Conservation (phyloP, 2,329 filamentous ascomycete genomes). For the Bipolaris oryzae region DNA sequence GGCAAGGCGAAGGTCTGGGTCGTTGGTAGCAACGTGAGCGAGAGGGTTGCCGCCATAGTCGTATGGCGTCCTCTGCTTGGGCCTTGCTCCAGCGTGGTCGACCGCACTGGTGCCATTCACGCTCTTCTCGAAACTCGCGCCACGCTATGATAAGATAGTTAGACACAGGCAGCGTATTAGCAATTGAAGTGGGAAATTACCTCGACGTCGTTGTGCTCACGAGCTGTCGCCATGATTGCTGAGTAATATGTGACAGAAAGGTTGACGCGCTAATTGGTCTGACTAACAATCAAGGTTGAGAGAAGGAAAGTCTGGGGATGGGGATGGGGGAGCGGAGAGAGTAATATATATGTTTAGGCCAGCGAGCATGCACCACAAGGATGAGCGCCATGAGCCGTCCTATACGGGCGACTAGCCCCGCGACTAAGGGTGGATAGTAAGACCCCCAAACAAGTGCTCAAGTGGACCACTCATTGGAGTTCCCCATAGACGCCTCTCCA, state of each 20-base stretch:
- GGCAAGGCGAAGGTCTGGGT: conserved; percentile 53
- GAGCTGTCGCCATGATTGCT: conserved; percentile 52
- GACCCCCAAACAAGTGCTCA: conserved; percentile 35
- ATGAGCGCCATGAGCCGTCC: conserved; percentile 39
- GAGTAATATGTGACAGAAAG: conserved; percentile 1
- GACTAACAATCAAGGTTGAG: conserved; percentile 4
- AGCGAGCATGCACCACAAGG: conserved; percentile 23
- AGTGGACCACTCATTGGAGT: conserved; percentile 37
- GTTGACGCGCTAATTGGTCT: conserved; percentile 1
- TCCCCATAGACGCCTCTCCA: conserved; percentile 39
- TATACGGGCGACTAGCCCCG: conserved; percentile 25
- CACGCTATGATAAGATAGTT: conserved; percentile 24
- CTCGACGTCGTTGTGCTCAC: conserved; percentile 43
- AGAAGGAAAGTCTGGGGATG: conserved; percentile 35
- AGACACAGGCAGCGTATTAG: conserved; percentile 3
- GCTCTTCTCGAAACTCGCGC: conserved; percentile 31
- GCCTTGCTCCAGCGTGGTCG: conserved; percentile 46
- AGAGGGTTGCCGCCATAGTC: conserved; percentile 60
- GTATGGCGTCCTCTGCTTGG: conserved; percentile 54
- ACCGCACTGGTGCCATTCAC: conserved; percentile 42
- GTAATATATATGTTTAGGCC: conserved; percentile 44
- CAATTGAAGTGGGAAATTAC: conserved; percentile 27
- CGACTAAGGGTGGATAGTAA: conserved; percentile 36
- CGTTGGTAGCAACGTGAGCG: conserved; percentile 57
- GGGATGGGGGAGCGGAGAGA: conserved; percentile 34